A percentile compares a stretch with the other conserved stretches of the same genome.
These are phyloP conservation scores for Euphorbia celastroides DNA, from an alignment of 441 rosid genomes.

Conservation along the genomic window DNA sequence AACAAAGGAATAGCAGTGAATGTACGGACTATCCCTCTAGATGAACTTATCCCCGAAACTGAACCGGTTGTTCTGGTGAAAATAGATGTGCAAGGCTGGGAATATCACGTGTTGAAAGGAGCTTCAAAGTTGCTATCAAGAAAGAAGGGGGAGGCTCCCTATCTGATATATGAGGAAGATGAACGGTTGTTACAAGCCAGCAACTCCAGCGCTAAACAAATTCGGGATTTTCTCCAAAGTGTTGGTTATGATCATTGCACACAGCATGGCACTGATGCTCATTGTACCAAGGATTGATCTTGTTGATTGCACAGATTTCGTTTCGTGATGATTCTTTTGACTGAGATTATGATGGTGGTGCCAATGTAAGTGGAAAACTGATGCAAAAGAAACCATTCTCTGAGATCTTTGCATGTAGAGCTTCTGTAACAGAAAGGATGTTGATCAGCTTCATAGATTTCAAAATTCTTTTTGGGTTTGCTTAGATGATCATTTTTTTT, in stretches of 20 bases:
- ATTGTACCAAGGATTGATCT: constrained; percentile 60
- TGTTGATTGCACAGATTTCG: constrained; percentile 2
- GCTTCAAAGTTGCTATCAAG: constrained; percentile 69
- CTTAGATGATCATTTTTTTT: background rate
- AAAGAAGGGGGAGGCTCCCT: constrained; percentile 75
- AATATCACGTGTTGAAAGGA: constrained; percentile 82
- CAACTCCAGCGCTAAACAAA: constrained; percentile 77
- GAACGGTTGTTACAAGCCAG: constrained; percentile 83
- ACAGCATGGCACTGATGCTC: constrained; percentile 85
- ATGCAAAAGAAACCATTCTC: background rate
- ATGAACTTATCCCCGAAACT: constrained; percentile 53
- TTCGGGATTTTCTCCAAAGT: constrained; percentile 51
- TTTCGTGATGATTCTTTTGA: background rate
- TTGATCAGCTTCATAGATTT: background rate
- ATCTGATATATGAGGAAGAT: constrained; percentile 86
- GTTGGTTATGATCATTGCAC: constrained; percentile 66
- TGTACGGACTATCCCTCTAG: constrained; percentile 80
- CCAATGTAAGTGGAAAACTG: background rate
- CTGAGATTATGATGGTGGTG: background rate
- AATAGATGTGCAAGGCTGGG: constrained; percentile 99
- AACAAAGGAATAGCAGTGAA: constrained; percentile 83
- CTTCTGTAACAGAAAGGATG: background rate
- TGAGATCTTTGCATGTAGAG: background rate
- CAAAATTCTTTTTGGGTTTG: background rate
- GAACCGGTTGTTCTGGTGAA: constrained; percentile 61